Evolutionary conservation across 148 eudicot species (phyloP).

Genomic region (Persicaria tinctoria): DNA sequence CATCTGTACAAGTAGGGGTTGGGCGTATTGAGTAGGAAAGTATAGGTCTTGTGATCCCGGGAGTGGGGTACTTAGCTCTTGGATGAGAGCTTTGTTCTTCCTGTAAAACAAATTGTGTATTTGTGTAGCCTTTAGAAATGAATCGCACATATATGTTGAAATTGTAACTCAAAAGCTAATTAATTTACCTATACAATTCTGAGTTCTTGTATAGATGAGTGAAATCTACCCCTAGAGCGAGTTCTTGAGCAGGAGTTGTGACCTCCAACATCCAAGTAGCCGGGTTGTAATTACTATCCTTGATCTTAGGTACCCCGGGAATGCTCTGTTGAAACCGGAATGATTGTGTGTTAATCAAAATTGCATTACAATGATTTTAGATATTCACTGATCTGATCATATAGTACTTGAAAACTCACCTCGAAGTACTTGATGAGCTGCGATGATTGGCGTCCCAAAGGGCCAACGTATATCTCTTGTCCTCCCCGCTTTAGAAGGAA

Average conservation of each 20-base stretch:
- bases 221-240: conserved; percentile 51
- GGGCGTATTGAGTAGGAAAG: conserved; percentile 48
- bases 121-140: too few relatives aligned
- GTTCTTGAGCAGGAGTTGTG: conserved; percentile 48
- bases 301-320: conserved; percentile 40
- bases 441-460: too few relatives aligned
- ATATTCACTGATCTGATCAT: too few relatives aligned
- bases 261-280: conserved; percentile 82
- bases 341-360: too few relatives aligned
- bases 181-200: conserved; percentile 40
- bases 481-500: too few relatives aligned
- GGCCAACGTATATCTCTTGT: too few relatives aligned
- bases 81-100: conserved; percentile 64
- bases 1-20: conserved; percentile 45
- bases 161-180: not conserved
- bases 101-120: conserved; percentile 20
- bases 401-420: too few relatives aligned
- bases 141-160: not conserved
- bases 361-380: too few relatives aligned
- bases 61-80: conserved; percentile 38
- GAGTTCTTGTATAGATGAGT: conserved; percentile 46
- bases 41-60: conserved; percentile 55
- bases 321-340: too few relatives aligned
- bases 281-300: conserved; percentile 59
- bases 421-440: too few relatives aligned